Conservation (phyloP, 2,329 filamentous ascomycete genomes). For the Cercospora citrullina region DNA sequence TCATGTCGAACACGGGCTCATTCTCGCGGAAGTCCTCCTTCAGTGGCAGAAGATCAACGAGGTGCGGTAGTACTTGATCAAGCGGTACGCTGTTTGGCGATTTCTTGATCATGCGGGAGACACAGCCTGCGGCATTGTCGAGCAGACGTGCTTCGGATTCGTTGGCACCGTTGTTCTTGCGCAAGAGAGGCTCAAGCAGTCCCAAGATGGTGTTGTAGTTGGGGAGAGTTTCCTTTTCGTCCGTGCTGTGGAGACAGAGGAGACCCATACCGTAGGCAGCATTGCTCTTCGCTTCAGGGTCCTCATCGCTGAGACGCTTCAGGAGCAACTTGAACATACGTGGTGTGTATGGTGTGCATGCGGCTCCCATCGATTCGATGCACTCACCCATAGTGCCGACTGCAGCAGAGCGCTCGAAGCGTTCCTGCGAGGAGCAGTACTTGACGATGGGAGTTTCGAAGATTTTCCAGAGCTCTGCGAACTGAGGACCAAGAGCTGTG, state of each 20-base stretch:
- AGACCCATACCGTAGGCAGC: conserved; percentile 89
- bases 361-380: conserved; percentile 76
- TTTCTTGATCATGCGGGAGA: conserved; percentile 87
- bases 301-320: conserved; percentile 85
- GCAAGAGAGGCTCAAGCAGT: conserved; percentile 83
- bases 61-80: conserved; percentile 74
- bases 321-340: conserved; percentile 76
- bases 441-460: conserved; percentile 91
- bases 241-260: conserved; percentile 76
- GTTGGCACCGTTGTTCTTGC: conserved; percentile 37
- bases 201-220: conserved; percentile 74
- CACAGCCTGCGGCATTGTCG: conserved; percentile 90
- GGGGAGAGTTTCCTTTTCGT: conserved; percentile 70
- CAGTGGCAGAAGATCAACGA: conserved; percentile 78
- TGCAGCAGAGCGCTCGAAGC: conserved; percentile 83
- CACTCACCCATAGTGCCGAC: conserved; percentile 92
- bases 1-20: conserved; percentile 86
- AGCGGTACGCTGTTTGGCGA: conserved; percentile 82
- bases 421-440: conserved; percentile 81
- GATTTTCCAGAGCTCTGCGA: conserved; percentile 89
- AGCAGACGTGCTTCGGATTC: conserved; percentile 78
- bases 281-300: conserved; percentile 90
- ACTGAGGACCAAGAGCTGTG: conserved; percentile 75
- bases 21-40: conserved; percentile 97
- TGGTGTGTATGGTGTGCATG: conserved; percentile 78